phyloP scores from a whole-genome alignment of 192 early-diverging fungal species.

The Backusella sp. region DNA sequence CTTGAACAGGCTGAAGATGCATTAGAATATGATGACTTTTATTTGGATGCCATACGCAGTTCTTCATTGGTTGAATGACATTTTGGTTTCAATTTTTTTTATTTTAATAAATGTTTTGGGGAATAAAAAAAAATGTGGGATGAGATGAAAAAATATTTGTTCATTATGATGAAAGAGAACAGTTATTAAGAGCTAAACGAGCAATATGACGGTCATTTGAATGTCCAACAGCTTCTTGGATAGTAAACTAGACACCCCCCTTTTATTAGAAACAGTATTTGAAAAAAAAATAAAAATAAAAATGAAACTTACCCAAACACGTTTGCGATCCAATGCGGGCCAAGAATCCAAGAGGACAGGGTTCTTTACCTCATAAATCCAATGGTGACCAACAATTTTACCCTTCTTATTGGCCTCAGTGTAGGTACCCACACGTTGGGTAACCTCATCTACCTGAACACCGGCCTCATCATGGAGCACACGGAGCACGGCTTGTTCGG shows the following conservation, averaged over 20 bases:
- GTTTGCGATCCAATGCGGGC: conserved; percentile 22
- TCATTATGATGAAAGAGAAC: neutral
- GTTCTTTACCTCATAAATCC: conserved; percentile 28
- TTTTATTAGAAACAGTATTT: neutral
- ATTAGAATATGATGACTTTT: conserved; percentile 1
- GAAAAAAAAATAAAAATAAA: neutral
- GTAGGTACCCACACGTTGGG: conserved; percentile 21
- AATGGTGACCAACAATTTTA: conserved; percentile 36
- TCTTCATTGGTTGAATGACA: neutral
- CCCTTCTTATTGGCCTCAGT: conserved; percentile 37
- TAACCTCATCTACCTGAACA: conserved; percentile 3
- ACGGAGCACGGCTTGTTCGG: conserved; percentile 26
- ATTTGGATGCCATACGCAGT: neutral
- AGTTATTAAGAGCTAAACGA: conserved; percentile 22
- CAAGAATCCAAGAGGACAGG: conserved; percentile 10
- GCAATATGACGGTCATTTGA: conserved; percentile 23
- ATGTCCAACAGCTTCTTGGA: conserved; percentile 18
- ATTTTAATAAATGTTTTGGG: neutral
- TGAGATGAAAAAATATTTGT: no score
- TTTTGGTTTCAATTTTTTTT: neutral
- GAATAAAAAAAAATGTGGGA: neutral
- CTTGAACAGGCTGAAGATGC: neutral
- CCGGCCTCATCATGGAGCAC: conserved; percentile 24
- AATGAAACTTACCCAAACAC: conserved; percentile 28
- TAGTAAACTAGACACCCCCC: neutral